Percentiles rank a stretch among this genome's conserved stretches.
These are phyloP conservation scores for Solanum chilense DNA, from an alignment of 257 asterid species.

Conservation along the genomic window DNA sequence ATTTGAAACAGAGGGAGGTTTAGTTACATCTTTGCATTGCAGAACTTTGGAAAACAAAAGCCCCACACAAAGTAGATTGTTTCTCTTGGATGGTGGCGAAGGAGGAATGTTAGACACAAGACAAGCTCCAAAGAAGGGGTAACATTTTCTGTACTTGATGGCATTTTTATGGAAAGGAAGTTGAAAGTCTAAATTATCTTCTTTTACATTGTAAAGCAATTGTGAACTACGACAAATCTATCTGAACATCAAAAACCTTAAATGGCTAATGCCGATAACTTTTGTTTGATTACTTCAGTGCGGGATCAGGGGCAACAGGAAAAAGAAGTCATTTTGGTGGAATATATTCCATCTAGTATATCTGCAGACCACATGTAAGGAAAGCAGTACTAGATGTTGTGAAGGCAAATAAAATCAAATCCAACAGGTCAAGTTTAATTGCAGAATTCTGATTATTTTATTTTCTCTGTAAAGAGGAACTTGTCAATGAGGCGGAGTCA, in stretches of 20 bases:
- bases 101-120: background rate
- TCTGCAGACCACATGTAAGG: background rate
- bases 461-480: background rate
- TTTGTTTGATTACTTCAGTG: background rate
- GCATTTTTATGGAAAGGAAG: background rate
- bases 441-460: background rate
- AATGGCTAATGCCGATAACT: background rate
- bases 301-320: background rate
- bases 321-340: background rate
- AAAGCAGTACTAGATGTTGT: background rate
- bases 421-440: background rate
- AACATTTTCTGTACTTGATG: background rate
- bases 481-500: background rate
- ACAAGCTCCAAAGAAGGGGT: too few relatives aligned
- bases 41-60: background rate
- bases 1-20: background rate
- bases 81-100: background rate
- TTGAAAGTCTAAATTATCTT: background rate
- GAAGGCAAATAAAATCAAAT: background rate
- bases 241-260: background rate
- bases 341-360: background rate
- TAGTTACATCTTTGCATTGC: background rate
- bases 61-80: background rate
- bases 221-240: background rate
- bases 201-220: background rate